Conservation (phyloP, 2,329 filamentous ascomycete species). For the Scedosporium dehoogii region DNA sequence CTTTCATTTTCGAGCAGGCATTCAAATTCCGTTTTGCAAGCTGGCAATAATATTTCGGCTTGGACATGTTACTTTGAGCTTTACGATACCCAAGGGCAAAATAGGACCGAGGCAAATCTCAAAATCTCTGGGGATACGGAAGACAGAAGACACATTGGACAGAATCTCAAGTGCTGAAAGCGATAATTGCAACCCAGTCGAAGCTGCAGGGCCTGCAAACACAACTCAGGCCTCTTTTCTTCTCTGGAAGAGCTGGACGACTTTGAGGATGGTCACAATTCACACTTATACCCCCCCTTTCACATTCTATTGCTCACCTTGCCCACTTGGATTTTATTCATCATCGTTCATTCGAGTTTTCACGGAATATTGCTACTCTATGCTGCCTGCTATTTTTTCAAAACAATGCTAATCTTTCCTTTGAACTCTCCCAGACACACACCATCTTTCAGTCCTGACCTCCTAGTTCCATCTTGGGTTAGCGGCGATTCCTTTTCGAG, state of each 20-base stretch:
- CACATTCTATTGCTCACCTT: neutral
- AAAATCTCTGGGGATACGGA: neutral
- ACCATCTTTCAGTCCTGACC: neutral
- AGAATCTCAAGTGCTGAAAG: neutral
- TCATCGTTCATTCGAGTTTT: neutral
- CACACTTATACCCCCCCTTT: neutral
- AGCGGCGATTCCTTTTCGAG: slow-evolving; percentile 2
- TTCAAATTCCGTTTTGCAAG: neutral
- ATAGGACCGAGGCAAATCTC: neutral
- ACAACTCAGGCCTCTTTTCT: neutral
- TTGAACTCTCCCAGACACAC: neutral
- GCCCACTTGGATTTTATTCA: neutral
- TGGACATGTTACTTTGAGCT: neutral
- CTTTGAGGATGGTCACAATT: neutral
- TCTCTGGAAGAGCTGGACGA: neutral
- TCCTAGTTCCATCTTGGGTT: slow-evolving; percentile 3
- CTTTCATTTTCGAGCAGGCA: neutral
- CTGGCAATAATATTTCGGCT: neutral
- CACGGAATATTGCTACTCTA: neutral
- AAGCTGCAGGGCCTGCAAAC: neutral
- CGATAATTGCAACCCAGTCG: neutral
- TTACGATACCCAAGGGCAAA: neutral
- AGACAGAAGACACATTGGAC: neutral
- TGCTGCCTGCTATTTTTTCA: neutral
- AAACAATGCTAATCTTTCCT: slow-evolving; percentile 2